phyloP scores from a whole-genome alignment of 176 grass and related monocot species.

The Musa acuminata region DNA sequence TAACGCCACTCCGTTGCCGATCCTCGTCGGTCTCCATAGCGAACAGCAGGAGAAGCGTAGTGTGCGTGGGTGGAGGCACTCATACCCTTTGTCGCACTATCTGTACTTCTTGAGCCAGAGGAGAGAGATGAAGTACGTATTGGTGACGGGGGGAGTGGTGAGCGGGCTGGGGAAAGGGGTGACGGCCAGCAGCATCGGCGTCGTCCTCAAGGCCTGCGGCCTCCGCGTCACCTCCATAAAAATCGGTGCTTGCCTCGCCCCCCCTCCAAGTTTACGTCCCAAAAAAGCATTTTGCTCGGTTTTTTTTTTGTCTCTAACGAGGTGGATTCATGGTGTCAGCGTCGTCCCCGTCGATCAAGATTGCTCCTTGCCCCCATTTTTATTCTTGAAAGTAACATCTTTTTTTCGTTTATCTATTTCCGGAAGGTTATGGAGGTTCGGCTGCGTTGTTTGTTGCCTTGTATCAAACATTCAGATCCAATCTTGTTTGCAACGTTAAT shows the following conservation, averaged over 20 bases:
- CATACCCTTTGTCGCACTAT: background rate
- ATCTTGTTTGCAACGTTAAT: background rate
- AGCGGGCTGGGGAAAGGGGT: slow-evolving; percentile 23
- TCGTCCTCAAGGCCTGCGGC: slow-evolving; percentile 17
- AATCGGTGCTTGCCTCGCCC: slow-evolving; percentile 1
- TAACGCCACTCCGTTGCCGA: background rate
- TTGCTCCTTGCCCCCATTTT: background rate
- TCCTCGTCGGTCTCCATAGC: background rate
- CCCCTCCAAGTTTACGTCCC: background rate
- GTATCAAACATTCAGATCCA: too few species aligned
- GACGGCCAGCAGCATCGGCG: slow-evolving; percentile 19
- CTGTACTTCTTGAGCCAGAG: background rate
- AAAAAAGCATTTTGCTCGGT: background rate
- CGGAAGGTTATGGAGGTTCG: background rate
- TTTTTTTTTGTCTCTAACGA: background rate
- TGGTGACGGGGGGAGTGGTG: slow-evolving; percentile 25
- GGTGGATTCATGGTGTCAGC: background rate
- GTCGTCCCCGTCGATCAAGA: background rate
- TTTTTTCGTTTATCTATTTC: background rate
- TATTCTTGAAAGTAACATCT: background rate
- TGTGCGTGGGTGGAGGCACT: background rate
- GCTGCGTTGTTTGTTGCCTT: background rate
- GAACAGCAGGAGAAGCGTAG: too few species aligned
- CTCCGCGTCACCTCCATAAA: slow-evolving; percentile 19
- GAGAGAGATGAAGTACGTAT: slow-evolving; percentile 20